Evolutionary conservation across 257 asterid species (phyloP), one percentile per base, ranked within the genome.

Genomic region (Capsicum chinense): DNA sequence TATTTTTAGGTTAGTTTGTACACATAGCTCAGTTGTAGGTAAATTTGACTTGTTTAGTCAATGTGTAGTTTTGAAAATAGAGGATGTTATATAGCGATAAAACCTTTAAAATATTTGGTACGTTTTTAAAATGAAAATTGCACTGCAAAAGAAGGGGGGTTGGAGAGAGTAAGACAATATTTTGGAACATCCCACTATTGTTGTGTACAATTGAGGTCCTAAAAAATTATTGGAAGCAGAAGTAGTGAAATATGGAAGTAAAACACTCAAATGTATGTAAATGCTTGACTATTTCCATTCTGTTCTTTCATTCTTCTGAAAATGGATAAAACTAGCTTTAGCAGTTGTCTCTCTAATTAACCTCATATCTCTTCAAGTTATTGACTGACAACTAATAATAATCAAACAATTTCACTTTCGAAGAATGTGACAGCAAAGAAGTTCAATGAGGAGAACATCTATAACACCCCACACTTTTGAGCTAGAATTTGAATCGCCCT

Each of bases 221-320:
- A 14, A 54, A 19, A 50, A 74, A 21, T 26, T 74, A 74, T 50
- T 74, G 44, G 62, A 21, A 74, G 44, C 81, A 21, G 42, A 47
- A 73, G 39, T n/a, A 47, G 80, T 50, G 4, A 47, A 73, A 26
- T 71, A 9, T 21, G 44, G 80, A 21, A 74, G 80, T 74, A 21
- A 71, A 50, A 74, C 44, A 74, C 47, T 74, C 81, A 47, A 74
- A 26, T n/a, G 12, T 26, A 74, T n/a, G 37, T 7, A 21, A 14
- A 50, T 74, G 44, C 62, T 50, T 1, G 47, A 14, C 21, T 50
- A 74, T 74, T 52, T 52, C 21, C 42, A 52, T 74, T 21, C 50
- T 21, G 59, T 5, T 44, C 79, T 47, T 73, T 73, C 19, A 59
- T 15, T 74, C 80, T n/a, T 19, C 81, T 74, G 81, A 52, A 50